phyloP scores from a whole-genome alignment of 225 moss, liverwort and hornwort species.

The Bryum argenteum region DNA sequence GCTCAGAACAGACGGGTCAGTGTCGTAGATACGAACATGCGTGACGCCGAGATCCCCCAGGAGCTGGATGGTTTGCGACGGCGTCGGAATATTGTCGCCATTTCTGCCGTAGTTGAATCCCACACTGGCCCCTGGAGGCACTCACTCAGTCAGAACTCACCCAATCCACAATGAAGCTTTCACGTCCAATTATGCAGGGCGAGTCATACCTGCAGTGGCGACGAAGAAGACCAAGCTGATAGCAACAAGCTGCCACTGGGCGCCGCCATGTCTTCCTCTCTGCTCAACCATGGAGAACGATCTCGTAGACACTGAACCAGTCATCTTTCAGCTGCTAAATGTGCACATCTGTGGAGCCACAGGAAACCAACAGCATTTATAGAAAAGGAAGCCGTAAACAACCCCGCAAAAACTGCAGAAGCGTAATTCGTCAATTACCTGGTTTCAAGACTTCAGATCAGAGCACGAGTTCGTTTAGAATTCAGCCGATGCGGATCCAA shows the following conservation, averaged over 20 bases:
- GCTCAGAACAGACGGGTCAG: slow-evolving; percentile 44
- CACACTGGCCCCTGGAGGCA: slow-evolving; percentile 45
- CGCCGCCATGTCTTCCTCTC: slow-evolving; percentile 28
- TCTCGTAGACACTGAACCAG: slow-evolving; percentile 1
- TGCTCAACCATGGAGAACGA: slow-evolving; percentile 37
- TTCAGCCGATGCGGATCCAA: not conserved
- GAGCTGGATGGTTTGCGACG: slow-evolving; percentile 55
- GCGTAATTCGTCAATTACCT: slow-evolving; percentile 5
- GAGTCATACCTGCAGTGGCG: slow-evolving; percentile 22
- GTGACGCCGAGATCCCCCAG: slow-evolving; percentile 50
- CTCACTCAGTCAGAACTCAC: not conserved
- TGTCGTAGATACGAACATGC: slow-evolving; percentile 61
- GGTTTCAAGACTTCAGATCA: not conserved
- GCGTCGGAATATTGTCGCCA: slow-evolving; percentile 60
- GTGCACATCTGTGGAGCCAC: slow-evolving; percentile 15
- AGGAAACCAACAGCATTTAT: not conserved
- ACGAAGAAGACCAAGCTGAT: slow-evolving; percentile 35
- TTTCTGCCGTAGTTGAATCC: slow-evolving; percentile 68
- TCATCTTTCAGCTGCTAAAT: slow-evolving; percentile 9
- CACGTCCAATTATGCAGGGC: not conserved
- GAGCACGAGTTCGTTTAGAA: slow-evolving; percentile 2
- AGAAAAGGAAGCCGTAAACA: not conserved
- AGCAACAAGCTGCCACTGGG: slow-evolving; percentile 34
- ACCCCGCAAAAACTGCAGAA: slow-evolving; percentile 3
- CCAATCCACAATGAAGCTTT: not conserved